Percentiles rank a stretch among this genome's conserved stretches.
These are phyloP conservation scores for Botryotinia narcissicola DNA, from an alignment of 2,329 filamentous ascomycete species.

Conservation along the genomic window DNA sequence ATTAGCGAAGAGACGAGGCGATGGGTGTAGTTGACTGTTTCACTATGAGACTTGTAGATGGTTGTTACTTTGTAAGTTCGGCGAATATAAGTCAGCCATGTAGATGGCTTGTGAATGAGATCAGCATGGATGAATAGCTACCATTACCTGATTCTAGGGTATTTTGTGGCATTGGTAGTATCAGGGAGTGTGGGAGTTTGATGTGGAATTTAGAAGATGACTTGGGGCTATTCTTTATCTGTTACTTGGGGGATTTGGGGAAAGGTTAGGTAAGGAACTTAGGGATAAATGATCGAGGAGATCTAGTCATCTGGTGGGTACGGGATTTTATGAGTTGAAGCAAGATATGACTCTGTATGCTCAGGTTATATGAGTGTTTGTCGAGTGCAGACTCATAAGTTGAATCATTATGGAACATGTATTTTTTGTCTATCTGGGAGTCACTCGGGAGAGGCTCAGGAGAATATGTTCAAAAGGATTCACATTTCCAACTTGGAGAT, in stretches of 20 bases:
- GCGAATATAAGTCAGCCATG: neutral
- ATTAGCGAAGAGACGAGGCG: neutral
- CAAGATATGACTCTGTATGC: neutral
- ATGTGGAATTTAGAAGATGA: neutral
- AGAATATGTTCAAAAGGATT: neutral
- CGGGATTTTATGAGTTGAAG: neutral
- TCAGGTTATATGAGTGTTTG: neutral
- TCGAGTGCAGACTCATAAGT: neutral
- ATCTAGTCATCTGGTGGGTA: neutral
- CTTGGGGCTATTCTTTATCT: neutral
- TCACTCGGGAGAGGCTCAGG: neutral
- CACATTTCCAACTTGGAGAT: neutral
- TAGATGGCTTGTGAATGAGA: neutral
- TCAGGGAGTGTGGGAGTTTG: neutral
- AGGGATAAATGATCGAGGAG: neutral
- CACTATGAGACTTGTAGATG: neutral
- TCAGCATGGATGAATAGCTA: neutral
- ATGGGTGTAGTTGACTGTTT: neutral
- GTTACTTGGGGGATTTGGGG: rapidly evolving
- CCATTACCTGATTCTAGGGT: neutral
- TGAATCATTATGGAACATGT: neutral
- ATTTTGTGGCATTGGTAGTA: neutral
- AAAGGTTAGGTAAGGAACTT: rapidly evolving
- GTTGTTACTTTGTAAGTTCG: neutral
- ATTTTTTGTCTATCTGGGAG: too few relatives aligned